These are phyloP conservation scores for Sporobolomyces phaffii DNA, from an alignment of 768 basidiomycete genomes.

Conservation along the genomic window DNA sequence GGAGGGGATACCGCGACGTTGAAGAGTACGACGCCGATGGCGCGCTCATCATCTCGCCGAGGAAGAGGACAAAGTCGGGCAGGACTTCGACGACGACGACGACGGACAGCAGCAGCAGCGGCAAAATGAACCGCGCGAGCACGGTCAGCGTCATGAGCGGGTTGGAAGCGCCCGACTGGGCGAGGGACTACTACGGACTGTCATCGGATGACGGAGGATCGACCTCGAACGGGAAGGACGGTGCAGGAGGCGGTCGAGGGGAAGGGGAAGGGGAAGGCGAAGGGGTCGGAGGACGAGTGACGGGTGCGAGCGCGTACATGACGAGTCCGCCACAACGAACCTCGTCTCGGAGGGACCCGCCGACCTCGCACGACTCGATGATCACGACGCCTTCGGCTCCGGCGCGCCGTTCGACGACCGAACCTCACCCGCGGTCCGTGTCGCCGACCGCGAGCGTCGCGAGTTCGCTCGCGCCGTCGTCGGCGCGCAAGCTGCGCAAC, in stretches of 20 bases:
- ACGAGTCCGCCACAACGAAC: constrained; percentile 17
- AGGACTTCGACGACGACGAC: constrained; percentile 15
- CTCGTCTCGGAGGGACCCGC: not conserved
- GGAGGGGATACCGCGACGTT: constrained; percentile 41
- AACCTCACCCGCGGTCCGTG: constrained; percentile 6
- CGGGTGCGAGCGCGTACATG: not conserved
- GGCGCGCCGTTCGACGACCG: constrained; percentile 2
- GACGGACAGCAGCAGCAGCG: constrained; percentile 39
- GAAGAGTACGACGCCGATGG: constrained; percentile 44
- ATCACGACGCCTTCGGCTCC: not conserved
- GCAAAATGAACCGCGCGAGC: constrained; percentile 81
- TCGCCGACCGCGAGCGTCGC: constrained; percentile 7
- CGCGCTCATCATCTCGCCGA: constrained; percentile 17
- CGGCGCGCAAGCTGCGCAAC: constrained; percentile 63
- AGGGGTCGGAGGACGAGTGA: too few species aligned
- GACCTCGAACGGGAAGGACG: not conserved
- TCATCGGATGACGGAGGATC: not conserved
- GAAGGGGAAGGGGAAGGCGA: not conserved
- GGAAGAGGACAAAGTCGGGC: constrained; percentile 7
- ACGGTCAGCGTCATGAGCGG: constrained; percentile 90
- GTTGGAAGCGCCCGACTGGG: constrained; percentile 54
- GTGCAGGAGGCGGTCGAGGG: not conserved
- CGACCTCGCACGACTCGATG: constrained; percentile 19
- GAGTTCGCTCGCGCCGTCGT: constrained; percentile 5
- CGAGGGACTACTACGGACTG: constrained; percentile 28